A percentile compares a stretch with the other conserved stretches of the same genome.
Conservation (phyloP, 352 stramenopile species). For the Pythium rhizo-oryzae region DNA sequence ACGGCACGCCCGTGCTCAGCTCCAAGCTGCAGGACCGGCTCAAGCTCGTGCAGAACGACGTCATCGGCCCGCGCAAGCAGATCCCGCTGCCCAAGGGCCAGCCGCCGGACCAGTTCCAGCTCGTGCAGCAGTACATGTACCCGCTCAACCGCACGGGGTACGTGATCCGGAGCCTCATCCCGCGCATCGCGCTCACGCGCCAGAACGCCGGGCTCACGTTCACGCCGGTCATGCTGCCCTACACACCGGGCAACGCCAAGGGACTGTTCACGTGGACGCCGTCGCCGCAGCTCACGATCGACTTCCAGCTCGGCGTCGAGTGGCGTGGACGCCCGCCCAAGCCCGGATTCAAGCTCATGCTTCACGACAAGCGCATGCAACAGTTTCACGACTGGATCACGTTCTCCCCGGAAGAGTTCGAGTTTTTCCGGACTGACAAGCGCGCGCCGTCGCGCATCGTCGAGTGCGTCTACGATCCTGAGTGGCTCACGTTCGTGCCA, state of each 20-base stretch:
- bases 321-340: slow-evolving; percentile 78
- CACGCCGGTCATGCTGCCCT: slow-evolving; percentile 75
- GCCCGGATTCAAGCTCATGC: slow-evolving; percentile 82
- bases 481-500: slow-evolving; percentile 84
- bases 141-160: slow-evolving; percentile 73
- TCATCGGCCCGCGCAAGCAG: slow-evolving; percentile 82
- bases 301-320: slow-evolving; percentile 84
- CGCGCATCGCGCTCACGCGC: slow-evolving; percentile 71
- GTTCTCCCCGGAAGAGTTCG: slow-evolving; percentile 77
- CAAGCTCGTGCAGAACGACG: slow-evolving; percentile 90
- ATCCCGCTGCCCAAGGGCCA: slow-evolving; percentile 76
- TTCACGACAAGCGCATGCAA: slow-evolving; percentile 85
- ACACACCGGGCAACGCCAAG: slow-evolving; percentile 79
- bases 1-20: slow-evolving; percentile 80
- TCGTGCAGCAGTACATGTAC: slow-evolving; percentile 88
- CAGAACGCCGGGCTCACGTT: slow-evolving; percentile 81
- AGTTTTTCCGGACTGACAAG: slow-evolving; percentile 80
- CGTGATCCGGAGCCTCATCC: slow-evolving; percentile 77
- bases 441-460: slow-evolving; percentile 83
- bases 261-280: slow-evolving; percentile 78
- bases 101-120: slow-evolving; percentile 76
- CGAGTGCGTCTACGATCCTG: slow-evolving; percentile 80
- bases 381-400: slow-evolving; percentile 90
- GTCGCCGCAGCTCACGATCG: slow-evolving; percentile 50
- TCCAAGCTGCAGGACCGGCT: slow-evolving; percentile 87